Evolutionary conservation across 139 green algal species (phyloP).

Genomic region (Volvox reticuliferus): DNA sequence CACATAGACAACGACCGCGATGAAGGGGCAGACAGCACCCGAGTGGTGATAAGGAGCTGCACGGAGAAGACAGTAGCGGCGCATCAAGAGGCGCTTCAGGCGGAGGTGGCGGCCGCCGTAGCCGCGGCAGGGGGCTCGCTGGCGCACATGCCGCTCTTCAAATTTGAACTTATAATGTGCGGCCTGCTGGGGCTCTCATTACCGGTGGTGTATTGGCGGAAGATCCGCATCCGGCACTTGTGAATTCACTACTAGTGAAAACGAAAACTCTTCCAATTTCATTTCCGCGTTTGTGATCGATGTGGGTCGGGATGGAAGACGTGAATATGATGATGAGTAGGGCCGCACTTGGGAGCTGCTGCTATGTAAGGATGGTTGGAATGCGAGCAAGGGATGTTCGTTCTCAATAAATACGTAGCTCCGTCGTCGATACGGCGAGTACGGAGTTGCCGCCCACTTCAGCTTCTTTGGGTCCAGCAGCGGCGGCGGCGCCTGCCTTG

Average conservation of each 20-base stretch:
- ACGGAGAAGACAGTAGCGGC: constrained; percentile 28
- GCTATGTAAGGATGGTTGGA: no score
- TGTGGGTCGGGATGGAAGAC: no score
- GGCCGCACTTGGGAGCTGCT: no score
- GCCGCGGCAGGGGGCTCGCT: background rate
- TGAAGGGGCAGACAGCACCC: background rate
- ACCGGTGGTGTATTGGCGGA: constrained; percentile 63
- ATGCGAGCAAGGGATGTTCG: no score
- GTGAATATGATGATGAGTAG: no score
- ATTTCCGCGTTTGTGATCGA: no score
- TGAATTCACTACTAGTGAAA: background rate
- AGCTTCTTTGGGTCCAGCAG: no score
- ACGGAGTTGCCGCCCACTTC: no score
- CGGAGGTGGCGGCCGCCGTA: constrained; percentile 10
- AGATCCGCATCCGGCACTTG: constrained; percentile 55
- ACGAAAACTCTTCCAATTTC: no score
- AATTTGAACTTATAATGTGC: constrained; percentile 44
- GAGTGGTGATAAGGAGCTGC: constrained; percentile 34
- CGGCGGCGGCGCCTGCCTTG: no score
- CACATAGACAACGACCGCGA: constrained; percentile 30
- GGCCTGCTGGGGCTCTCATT: constrained; percentile 47
- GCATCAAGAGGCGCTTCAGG: constrained; percentile 20
- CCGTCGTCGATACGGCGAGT: no score
- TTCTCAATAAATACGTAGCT: no score
- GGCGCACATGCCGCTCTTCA: constrained; percentile 25